These are phyloP conservation scores for Calocera viscosa DNA, from an alignment of 768 basidiomycete species.

Conservation along the genomic window DNA sequence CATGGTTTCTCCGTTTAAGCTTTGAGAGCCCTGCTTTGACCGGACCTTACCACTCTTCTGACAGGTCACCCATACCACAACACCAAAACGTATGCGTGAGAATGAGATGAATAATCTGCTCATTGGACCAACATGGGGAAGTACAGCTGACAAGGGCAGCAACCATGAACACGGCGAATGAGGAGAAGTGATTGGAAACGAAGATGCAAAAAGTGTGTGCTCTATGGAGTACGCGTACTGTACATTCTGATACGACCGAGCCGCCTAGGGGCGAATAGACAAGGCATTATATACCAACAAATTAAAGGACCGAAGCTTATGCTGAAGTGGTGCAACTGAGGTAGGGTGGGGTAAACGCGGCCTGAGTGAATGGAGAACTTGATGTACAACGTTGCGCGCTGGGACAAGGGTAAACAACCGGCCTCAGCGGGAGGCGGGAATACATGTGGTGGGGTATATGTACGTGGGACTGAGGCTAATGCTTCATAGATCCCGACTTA, in stretches of 20 bases:
- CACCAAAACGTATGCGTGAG: no score
- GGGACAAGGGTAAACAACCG: not conserved
- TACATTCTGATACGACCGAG: not conserved
- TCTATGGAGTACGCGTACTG: slow-evolving; percentile 4
- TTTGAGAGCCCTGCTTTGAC: no score
- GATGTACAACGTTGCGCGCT: slow-evolving; percentile 3
- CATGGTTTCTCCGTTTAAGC: no score
- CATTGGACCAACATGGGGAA: not conserved
- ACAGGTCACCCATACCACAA: no score
- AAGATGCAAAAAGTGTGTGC: not conserved
- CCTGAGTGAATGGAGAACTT: not conserved
- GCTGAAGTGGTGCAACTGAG: not conserved
- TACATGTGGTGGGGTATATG: slow-evolving; percentile 6
- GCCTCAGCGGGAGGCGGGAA: slow-evolving; percentile 3
- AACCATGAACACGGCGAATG: not conserved
- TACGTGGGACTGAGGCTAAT: not conserved
- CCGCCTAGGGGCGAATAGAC: not conserved
- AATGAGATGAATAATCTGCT: not conserved
- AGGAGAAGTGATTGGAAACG: not conserved
- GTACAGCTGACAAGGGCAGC: not conserved
- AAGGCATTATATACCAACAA: slow-evolving; percentile 7
- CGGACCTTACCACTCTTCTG: no score
- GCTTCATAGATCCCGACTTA: not conserved
- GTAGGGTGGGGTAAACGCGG: not conserved
- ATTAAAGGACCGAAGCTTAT: slow-evolving; percentile 3